Percentiles rank a stretch among this genome's conserved stretches.
phyloP scores from a whole-genome alignment of 2,329 filamentous ascomycete genomes.

The Aphanocladium album region DNA sequence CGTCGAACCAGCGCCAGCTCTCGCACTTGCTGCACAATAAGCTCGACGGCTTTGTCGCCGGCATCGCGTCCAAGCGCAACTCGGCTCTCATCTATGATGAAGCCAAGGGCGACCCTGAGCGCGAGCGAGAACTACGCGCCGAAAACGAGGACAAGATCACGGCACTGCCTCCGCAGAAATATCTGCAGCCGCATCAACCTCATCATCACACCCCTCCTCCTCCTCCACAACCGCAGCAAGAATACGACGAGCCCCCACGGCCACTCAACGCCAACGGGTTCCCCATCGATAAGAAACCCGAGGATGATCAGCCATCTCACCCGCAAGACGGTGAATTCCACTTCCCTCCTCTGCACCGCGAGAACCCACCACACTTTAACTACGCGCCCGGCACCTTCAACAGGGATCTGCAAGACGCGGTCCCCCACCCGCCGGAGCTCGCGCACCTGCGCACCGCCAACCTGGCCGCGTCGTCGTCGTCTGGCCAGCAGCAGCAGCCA shows the following conservation, averaged over 20 bases:
- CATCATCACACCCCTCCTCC: conserved; percentile 33
- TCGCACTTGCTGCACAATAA: conserved; percentile 78
- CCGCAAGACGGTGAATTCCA: conserved; percentile 45
- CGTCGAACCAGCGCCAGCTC: conserved; percentile 47
- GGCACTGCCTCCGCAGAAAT: conserved; percentile 66
- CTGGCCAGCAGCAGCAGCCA: conserved; percentile 20
- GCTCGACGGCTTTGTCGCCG: conserved; percentile 81
- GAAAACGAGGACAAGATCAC: conserved; percentile 84
- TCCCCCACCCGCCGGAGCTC: conserved; percentile 45
- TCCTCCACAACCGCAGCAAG: conserved; percentile 17
- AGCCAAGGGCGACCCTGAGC: conserved; percentile 71
- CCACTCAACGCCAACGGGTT: conserved; percentile 45
- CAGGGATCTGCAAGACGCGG: conserved; percentile 14
- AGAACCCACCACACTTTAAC: conserved; percentile 54
- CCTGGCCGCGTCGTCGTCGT: conserved; percentile 22
- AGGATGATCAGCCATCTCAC: conserved; percentile 22
- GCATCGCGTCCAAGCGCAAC: conserved; percentile 80
- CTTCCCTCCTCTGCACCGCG: conserved; percentile 49
- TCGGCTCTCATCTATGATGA: conserved; percentile 78
- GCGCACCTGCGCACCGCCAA: conserved; percentile 51
- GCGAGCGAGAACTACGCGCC: conserved; percentile 70
- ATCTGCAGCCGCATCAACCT: conserved; percentile 44
- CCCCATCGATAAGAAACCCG: conserved; percentile 37
- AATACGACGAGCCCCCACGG: conserved; percentile 43
- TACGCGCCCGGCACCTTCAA: conserved; percentile 46